These are phyloP conservation scores for Saposhnikovia divaricata DNA, from an alignment of 129 eudicot genomes.

Conservation along the genomic window DNA sequence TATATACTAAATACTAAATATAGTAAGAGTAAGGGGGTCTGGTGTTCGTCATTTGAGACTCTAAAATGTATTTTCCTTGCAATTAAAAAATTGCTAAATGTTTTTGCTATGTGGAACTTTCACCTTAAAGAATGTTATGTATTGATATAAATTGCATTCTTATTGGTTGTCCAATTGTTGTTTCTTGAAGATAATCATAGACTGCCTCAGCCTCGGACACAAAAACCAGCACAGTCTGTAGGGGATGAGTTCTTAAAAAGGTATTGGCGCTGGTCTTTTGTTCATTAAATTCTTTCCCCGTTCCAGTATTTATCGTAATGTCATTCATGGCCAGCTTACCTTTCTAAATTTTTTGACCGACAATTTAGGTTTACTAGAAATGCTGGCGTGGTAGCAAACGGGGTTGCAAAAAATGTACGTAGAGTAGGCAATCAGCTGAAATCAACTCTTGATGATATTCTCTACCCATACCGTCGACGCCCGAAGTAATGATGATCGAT, in stretches of 20 bases:
- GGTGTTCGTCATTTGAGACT: background rate
- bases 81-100: background rate
- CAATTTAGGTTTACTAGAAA: slow-evolving; percentile 63
- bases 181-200: slow-evolving; percentile 44
- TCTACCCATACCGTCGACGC: slow-evolving; percentile 61
- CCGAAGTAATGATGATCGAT: slow-evolving; percentile 38
- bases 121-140: background rate
- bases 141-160: background rate
- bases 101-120: background rate
- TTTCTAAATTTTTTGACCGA: background rate
- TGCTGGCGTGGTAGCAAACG: slow-evolving; percentile 75
- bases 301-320: background rate
- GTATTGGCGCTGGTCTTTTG: slow-evolving; percentile 23
- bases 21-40: background rate
- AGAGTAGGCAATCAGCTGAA: slow-evolving; percentile 74
- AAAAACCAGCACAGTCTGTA: slow-evolving; percentile 48
- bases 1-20: too few relatives aligned
- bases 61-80: background rate
- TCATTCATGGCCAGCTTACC: background rate
- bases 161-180: background rate
- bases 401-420: slow-evolving; percentile 66
- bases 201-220: slow-evolving; percentile 57
- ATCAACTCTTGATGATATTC: slow-evolving; percentile 57
- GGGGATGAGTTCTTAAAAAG: slow-evolving; percentile 77
- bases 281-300: background rate